These are phyloP conservation scores for Cystobasidium slooffiae DNA, from an alignment of 1,284 basidiomycete species.

Conservation along the genomic window DNA sequence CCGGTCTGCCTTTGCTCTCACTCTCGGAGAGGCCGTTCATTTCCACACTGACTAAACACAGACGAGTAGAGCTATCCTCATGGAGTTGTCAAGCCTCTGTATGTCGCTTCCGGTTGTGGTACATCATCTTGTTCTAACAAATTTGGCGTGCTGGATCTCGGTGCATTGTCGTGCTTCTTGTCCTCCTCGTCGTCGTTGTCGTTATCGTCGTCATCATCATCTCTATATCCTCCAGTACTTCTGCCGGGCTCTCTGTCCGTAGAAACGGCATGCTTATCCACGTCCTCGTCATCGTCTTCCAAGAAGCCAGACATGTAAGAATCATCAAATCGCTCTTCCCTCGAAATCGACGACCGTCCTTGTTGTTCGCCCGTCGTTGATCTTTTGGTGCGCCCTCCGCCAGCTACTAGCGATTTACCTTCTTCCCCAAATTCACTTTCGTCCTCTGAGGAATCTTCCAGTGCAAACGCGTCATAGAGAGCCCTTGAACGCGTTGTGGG, in stretches of 20 bases:
- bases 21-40: too few species aligned
- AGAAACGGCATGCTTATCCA: background rate
- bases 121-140: conserved; percentile 11
- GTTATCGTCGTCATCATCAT: background rate
- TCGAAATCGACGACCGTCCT: background rate
- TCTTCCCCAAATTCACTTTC: conserved; percentile 45
- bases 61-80: background rate
- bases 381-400: too few species aligned
- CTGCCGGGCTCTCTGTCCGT: background rate
- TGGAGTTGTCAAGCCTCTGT: background rate
- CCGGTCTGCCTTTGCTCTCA: too few species aligned
- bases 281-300: conserved; percentile 32
- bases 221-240: background rate
- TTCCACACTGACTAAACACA: too few species aligned
- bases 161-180: background rate
- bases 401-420: conserved; percentile 11
- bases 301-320: conserved; percentile 42
- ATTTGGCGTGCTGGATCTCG: conserved; percentile 36
- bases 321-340: conserved; percentile 17
- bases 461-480: conserved; percentile 58
- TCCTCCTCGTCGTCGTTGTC: too few species aligned
- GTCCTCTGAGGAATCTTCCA: conserved; percentile 53
- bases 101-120: background rate
- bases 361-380: background rate
- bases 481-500: conserved; percentile 53